Base-by-base conservation (phyloP, 768 basidiomycete species). In the Tremella fuciformis region DNA sequence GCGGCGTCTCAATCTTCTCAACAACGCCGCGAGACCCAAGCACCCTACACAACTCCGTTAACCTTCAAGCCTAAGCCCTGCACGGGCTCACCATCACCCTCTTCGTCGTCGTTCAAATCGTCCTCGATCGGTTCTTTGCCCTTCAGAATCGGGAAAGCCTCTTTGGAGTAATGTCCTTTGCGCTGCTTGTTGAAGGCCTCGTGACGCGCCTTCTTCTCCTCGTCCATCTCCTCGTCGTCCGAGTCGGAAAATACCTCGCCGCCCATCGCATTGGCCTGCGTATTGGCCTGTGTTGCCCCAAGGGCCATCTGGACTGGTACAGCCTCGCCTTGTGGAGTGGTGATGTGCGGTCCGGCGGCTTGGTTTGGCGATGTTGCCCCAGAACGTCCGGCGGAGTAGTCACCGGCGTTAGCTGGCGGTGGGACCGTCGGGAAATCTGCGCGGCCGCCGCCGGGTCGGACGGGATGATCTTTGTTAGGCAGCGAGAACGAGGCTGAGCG, bases 181-280 rank as follows among this genome's bases (percentile, higher is more conserved):
- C 71, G 60, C 57, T 67, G 72, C 53, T 64, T 60, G 62, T 72
- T 63, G 53, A 77, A 77, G 42, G 71, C 70, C 41, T 58, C 48
- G 50, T 72, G 66, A 37, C 65, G 65, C 22, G 59, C 66, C 39
- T 58, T 65, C 2, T 60, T 55, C 79, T 92, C 91, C 16, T 64
- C 62, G 66, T 91, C 88, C 88, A 91, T 88, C 15, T 29, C n/a
- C 73, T 89, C 88, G 61, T 91, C 88, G n/a, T 82, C 77, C 51
- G 71, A 71, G 47, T 69, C 67, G 7, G 81, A 78, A 63, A 86
- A 84, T 29, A 84, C 81, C 1, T 79, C 82, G 0, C 78, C 74
- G 26, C 79, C 77, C 4, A 11, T 34, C 59, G 54, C 82, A 46
- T 73, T 73, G 8, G 66, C 65, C 48, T 62, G 62, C 2, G 71